A percentile compares a stretch with the other conserved stretches of the same genome.
Evolutionary conservation across 192 early-diverging fungal species (phyloP).

Genomic region (Umbelopsis vinacea): DNA sequence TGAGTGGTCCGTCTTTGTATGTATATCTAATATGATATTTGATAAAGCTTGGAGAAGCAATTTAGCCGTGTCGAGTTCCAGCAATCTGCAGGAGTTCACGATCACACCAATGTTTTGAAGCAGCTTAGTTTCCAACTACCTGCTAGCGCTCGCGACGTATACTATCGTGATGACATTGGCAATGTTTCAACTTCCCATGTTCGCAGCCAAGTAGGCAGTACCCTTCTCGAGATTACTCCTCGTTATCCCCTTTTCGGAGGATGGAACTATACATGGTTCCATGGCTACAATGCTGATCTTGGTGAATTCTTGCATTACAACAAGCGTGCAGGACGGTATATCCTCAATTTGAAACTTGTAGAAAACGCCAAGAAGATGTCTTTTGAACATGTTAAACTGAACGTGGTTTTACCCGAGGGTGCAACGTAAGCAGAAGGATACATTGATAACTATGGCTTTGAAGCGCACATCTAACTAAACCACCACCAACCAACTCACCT

Average conservation of each 20-base stretch:
- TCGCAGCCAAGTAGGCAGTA: constrained; percentile 45
- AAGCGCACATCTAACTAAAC: background rate
- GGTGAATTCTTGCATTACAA: constrained; percentile 64
- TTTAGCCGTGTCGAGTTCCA: constrained; percentile 77
- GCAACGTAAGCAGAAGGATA: constrained; percentile 60
- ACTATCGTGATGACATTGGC: constrained; percentile 90
- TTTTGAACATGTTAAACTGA: constrained; percentile 68
- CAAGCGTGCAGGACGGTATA: constrained; percentile 48
- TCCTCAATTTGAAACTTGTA: constrained; percentile 74
- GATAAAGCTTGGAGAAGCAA: constrained; percentile 57
- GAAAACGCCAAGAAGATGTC: constrained; percentile 65
- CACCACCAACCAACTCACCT: background rate
- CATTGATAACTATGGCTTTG: background rate
- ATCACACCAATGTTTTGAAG: constrained; percentile 55
- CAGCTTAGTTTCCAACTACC: constrained; percentile 68
- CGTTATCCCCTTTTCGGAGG: constrained; percentile 95
- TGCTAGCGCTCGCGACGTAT: constrained; percentile 69
- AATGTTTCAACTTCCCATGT: constrained; percentile 94
- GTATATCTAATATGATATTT: too few relatives aligned
- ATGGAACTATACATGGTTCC: constrained; percentile 97
- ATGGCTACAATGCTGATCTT: constrained; percentile 86
- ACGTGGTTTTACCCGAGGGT: constrained; percentile 90
- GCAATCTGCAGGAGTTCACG: constrained; percentile 46
- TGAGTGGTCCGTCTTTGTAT: constrained; percentile 36
- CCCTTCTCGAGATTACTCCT: constrained; percentile 79